Conservation (phyloP, 306 rosid genomes). For the Medicago ruthenica region DNA sequence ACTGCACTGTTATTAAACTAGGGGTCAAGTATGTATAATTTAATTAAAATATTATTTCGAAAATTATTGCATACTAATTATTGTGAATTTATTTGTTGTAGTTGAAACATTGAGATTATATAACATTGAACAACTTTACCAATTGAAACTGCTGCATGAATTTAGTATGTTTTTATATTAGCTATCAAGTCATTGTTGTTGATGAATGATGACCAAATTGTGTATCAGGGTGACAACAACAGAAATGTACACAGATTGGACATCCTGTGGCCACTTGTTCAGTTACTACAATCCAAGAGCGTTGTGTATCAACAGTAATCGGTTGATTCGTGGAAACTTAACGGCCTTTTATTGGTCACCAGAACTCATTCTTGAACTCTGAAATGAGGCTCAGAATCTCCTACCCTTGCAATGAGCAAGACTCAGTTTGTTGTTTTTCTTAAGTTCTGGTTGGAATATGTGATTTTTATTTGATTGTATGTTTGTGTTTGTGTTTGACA, state of each 20-base stretch:
- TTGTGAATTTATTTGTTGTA: too few relatives aligned
- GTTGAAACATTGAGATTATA: too few relatives aligned
- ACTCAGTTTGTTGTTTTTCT: slow-evolving; percentile 33
- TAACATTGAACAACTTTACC: not conserved
- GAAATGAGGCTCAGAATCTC: slow-evolving; percentile 36
- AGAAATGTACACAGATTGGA: slow-evolving; percentile 86
- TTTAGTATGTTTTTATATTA: not conserved
- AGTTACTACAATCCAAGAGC: slow-evolving; percentile 81
- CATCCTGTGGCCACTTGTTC: slow-evolving; percentile 93
- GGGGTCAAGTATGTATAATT: not conserved
- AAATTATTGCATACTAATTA: too few relatives aligned
- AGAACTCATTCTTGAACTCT: slow-evolving; percentile 44
- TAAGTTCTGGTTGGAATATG: slow-evolving; percentile 26
- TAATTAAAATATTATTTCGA: too few relatives aligned
- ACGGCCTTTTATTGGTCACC: slow-evolving; percentile 40
- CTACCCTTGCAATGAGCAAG: slow-evolving; percentile 34
- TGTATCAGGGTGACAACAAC: slow-evolving; percentile 81
- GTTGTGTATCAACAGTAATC: slow-evolving; percentile 43
- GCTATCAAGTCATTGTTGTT: slow-evolving; percentile 20
- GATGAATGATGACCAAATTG: slow-evolving; percentile 16
- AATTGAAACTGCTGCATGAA: not conserved
- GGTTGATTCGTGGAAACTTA: slow-evolving; percentile 36
- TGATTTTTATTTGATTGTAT: slow-evolving; percentile 41
- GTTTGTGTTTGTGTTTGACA: slow-evolving; percentile 44
- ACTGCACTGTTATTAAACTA: not conserved